Conservation (phyloP, 106 monocot genomes). For the Chionographis japonica region DNA sequence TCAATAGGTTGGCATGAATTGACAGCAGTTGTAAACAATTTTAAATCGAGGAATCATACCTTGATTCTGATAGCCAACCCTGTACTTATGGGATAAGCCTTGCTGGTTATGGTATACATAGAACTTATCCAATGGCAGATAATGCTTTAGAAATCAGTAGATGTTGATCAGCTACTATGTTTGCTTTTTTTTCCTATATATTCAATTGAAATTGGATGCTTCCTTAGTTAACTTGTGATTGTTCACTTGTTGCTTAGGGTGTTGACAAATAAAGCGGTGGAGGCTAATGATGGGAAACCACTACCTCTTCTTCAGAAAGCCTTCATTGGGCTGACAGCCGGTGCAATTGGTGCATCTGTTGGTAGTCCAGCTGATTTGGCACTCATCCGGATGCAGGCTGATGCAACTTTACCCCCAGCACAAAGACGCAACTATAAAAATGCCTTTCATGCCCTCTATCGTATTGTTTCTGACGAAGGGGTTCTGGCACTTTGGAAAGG, state of each 20-base stretch:
- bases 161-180: too few species aligned
- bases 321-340: conserved; percentile 75
- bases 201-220: background rate
- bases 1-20: too few species aligned
- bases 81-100: too few species aligned
- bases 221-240: background rate
- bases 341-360: conserved; percentile 76
- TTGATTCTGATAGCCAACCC: too few species aligned
- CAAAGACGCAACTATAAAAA: conserved; percentile 73
- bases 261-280: conserved; percentile 79
- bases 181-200: too few species aligned
- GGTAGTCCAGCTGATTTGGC: conserved; percentile 92
- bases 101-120: too few species aligned
- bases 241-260: conserved; percentile 30
- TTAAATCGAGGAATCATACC: too few species aligned
- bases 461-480: conserved; percentile 72
- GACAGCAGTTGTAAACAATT: too few species aligned
- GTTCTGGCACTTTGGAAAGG: conserved; percentile 86
- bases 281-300: conserved; percentile 85
- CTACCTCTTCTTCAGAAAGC: conserved; percentile 83
- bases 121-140: too few species aligned
- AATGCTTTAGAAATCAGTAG: too few species aligned
- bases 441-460: conserved; percentile 76
- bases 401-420: conserved; percentile 75
- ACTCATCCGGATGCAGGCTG: conserved; percentile 92